Percentiles rank a stretch among this genome's conserved stretches.
Evolutionary conservation across 495 filamentous ascomycete species (phyloP).

Genomic region (Cryomyces minteri): DNA sequence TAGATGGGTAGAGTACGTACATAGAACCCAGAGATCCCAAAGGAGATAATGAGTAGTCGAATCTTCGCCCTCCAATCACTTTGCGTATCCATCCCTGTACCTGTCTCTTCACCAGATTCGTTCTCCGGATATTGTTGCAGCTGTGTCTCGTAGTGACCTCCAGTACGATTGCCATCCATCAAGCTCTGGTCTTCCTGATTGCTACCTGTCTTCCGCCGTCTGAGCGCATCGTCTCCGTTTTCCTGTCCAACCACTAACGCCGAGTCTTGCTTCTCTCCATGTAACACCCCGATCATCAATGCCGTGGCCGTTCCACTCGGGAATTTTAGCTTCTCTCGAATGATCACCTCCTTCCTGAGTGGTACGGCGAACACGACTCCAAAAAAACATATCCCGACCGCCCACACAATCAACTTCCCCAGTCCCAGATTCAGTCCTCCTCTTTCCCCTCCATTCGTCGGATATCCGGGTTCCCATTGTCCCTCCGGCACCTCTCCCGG

Average conservation of each 20-base stretch:
- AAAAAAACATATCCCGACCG: slow-evolving; percentile 80
- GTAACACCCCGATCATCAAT: slow-evolving; percentile 74
- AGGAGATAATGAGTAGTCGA: slow-evolving; percentile 37
- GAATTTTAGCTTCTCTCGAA: slow-evolving; percentile 80
- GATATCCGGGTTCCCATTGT: neutral
- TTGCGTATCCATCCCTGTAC: slow-evolving; percentile 10
- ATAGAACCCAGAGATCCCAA: slow-evolving; percentile 36
- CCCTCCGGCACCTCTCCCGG: slow-evolving; percentile 34
- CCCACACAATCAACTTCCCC: slow-evolving; percentile 72
- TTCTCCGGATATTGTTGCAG: slow-evolving; percentile 7
- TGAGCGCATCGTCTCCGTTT: slow-evolving; percentile 10
- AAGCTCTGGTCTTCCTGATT: slow-evolving; percentile 5
- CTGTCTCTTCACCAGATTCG: slow-evolving; percentile 5
- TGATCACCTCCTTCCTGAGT: slow-evolving; percentile 69
- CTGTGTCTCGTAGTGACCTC: neutral
- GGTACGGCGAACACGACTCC: slow-evolving; percentile 94
- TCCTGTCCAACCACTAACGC: neutral
- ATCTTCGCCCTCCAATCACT: slow-evolving; percentile 47
- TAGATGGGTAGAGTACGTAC: slow-evolving; percentile 11
- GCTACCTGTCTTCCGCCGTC: too few relatives aligned
- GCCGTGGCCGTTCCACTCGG: slow-evolving; percentile 91
- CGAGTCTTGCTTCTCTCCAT: slow-evolving; percentile 36
- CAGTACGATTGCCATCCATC: neutral
- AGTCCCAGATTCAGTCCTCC: slow-evolving; percentile 37
- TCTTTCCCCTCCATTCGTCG: slow-evolving; percentile 1